A percentile compares a stretch with the other conserved stretches of the same genome.
Conservation (phyloP, 2,329 filamentous ascomycete species). For the Ophiocordyceps camponoti-rufipedis region DNA sequence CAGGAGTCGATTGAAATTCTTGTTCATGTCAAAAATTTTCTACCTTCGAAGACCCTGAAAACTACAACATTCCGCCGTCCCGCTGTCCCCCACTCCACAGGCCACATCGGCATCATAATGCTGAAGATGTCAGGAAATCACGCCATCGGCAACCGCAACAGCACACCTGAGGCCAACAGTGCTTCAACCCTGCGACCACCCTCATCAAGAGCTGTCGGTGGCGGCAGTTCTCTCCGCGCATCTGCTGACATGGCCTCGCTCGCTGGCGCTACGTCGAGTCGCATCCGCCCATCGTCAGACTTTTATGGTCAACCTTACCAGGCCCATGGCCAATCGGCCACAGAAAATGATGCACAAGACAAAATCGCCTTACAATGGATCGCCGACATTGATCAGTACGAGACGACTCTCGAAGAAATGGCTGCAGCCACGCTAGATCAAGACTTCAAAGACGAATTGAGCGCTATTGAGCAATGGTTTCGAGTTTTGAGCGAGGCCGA, state of each 20-base stretch:
- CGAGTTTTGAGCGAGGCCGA: constrained; percentile 92
- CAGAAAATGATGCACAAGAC: constrained; percentile 69
- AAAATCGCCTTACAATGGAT: constrained; percentile 97
- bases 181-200: constrained; percentile 70
- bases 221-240: constrained; percentile 73
- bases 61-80: not conserved
- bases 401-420: constrained; percentile 98
- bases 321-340: constrained; percentile 45
- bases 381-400: constrained; percentile 95
- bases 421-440: constrained; percentile 95
- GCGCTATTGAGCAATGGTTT: constrained; percentile 99
- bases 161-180: constrained; percentile 80
- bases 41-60: not conserved
- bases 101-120: constrained; percentile 15
- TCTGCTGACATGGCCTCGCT: constrained; percentile 93
- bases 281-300: constrained; percentile 87
- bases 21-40: not conserved
- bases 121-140: constrained; percentile 50
- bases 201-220: constrained; percentile 56
- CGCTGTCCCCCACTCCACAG: not conserved
- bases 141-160: constrained; percentile 75
- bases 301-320: constrained; percentile 69
- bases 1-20: constrained; percentile 36
- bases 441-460: constrained; percentile 98
- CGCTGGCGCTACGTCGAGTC: constrained; percentile 45